phyloP scores from a whole-genome alignment of 2,329 filamentous ascomycete species.

The Penicillium paneum region DNA sequence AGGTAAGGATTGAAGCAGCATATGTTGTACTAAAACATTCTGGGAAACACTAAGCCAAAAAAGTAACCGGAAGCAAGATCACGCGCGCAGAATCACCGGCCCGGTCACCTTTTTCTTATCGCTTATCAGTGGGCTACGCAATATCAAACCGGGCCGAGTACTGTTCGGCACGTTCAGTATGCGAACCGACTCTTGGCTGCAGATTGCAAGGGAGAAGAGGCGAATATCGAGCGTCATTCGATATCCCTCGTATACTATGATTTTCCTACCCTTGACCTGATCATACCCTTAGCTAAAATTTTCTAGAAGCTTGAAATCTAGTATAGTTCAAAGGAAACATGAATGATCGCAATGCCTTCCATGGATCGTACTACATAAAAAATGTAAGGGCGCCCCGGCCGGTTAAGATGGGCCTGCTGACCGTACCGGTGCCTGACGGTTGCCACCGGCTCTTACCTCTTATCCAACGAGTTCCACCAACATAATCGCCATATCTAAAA shows the following conservation, averaged over 20 bases:
- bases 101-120: slow-evolving; percentile 9
- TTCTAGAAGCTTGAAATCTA: neutral
- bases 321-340: neutral
- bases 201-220: neutral
- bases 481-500: slow-evolving; percentile 8
- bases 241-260: neutral
- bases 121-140: slow-evolving; percentile 7
- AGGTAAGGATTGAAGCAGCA: neutral
- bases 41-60: neutral
- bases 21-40: neutral
- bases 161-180: neutral
- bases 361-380: neutral
- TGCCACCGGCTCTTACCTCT: slow-evolving; percentile 23
- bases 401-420: slow-evolving; percentile 8
- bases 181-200: neutral
- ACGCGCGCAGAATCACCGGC: slow-evolving; percentile 7
- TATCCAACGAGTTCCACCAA: slow-evolving; percentile 1
- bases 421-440: slow-evolving; percentile 26
- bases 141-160: slow-evolving; percentile 14
- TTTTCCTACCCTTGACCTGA: neutral
- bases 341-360: neutral
- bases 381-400: slow-evolving; percentile 3
- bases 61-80: neutral
- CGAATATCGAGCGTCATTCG: neutral
- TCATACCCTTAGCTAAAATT: neutral